phyloP scores from a whole-genome alignment of 1,284 basidiomycete species.

The Fistulinella cinereoalba region DNA sequence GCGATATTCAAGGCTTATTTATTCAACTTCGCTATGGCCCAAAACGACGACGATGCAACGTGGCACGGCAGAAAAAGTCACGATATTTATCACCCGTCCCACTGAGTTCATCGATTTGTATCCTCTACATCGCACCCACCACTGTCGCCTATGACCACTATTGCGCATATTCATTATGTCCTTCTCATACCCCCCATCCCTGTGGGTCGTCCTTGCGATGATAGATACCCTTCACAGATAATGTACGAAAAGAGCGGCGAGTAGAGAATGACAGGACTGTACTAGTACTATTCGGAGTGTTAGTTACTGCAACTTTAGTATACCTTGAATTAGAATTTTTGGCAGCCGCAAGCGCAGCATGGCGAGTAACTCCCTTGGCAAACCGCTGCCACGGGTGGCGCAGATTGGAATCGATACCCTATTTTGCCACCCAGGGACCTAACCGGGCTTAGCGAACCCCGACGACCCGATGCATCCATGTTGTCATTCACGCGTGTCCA shows the following conservation, averaged over 20 bases:
- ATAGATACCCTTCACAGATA: conserved; percentile 30
- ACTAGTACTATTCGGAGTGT: conserved; percentile 32
- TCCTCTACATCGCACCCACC: conserved; percentile 27
- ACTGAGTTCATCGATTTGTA: conserved; percentile 26
- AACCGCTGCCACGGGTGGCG: conserved; percentile 18
- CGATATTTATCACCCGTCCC: conserved; percentile 30
- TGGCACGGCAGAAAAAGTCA: conserved; percentile 20
- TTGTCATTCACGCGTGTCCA: conserved; percentile 19
- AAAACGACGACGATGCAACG: conserved; percentile 28
- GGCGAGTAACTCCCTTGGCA: not conserved
- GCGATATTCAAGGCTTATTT: conserved; percentile 30
- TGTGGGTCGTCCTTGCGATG: conserved; percentile 33
- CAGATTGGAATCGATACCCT: conserved; percentile 5
- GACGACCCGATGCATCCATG: conserved; percentile 17
- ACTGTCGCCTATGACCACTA: conserved; percentile 31
- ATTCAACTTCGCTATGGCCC: conserved; percentile 23
- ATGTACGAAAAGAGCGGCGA: conserved; percentile 29
- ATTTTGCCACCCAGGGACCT: conserved; percentile 28
- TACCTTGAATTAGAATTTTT: conserved; percentile 39
- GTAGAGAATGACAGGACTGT: conserved; percentile 35
- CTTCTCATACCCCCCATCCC: conserved; percentile 11
- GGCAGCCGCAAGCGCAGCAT: conserved; percentile 10
- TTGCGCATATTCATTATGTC: conserved; percentile 29
- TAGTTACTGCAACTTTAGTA: conserved; percentile 33
- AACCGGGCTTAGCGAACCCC: conserved; percentile 15